These are phyloP conservation scores for Kalaharituber pfeilii DNA, from an alignment of 2,329 filamentous ascomycete species.

Conservation along the genomic window DNA sequence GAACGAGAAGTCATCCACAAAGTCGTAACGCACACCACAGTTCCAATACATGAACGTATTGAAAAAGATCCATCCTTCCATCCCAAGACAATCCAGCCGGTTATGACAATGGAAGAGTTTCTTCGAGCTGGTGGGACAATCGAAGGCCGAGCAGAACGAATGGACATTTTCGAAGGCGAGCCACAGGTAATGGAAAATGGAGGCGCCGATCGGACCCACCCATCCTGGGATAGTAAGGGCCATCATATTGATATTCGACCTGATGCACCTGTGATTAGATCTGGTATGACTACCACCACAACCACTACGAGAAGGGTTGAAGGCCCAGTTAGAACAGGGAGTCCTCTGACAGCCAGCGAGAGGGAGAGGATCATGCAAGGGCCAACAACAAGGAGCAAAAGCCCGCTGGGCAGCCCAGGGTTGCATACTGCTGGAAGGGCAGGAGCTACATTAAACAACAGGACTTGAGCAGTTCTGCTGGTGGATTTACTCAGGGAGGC, in stretches of 20 bases:
- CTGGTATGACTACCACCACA: background rate
- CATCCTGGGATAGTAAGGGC: slow-evolving; percentile 2
- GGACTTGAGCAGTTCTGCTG: too few relatives aligned
- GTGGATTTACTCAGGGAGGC: background rate
- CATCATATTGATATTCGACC: background rate
- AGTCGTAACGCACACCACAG: slow-evolving; percentile 51
- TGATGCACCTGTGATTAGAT: background rate
- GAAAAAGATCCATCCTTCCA: slow-evolving; percentile 51
- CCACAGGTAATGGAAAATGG: slow-evolving; percentile 18
- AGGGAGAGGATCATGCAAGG: background rate
- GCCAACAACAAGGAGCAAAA: background rate
- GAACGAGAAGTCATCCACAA: slow-evolving; percentile 53
- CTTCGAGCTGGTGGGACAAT: slow-evolving; percentile 21
- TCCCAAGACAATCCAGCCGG: slow-evolving; percentile 43
- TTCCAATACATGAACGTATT: slow-evolving; percentile 55
- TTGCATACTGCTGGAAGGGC: background rate
- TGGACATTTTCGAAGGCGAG: slow-evolving; percentile 14
- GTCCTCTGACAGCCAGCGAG: background rate
- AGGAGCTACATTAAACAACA: too few relatives aligned
- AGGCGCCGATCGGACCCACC: slow-evolving; percentile 14
- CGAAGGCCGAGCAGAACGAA: slow-evolving; percentile 9
- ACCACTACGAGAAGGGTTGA: background rate
- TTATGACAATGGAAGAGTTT: slow-evolving; percentile 49
- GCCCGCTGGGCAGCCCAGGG: background rate
- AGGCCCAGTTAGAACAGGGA: background rate